A percentile compares a stretch with the other conserved stretches of the same genome.
These are phyloP conservation scores for Terfezia boudieri DNA, from an alignment of 495 filamentous ascomycete genomes.

Conservation along the genomic window DNA sequence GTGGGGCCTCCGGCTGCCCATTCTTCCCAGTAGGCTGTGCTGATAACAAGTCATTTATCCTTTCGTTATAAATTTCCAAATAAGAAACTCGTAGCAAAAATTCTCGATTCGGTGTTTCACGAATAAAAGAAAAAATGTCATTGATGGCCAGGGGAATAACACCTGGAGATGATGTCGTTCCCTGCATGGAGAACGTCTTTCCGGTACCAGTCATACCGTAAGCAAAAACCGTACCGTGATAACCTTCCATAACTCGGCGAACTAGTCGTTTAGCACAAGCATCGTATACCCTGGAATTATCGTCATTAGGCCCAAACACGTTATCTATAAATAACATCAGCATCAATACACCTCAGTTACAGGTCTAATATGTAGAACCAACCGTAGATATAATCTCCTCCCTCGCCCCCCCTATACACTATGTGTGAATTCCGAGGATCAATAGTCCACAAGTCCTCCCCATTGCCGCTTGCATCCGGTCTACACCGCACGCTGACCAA, in stretches of 20 bases:
- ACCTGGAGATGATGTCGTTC: conserved; percentile 85
- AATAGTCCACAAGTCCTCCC: conserved; percentile 74
- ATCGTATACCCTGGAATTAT: conserved; percentile 88
- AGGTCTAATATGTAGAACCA: conserved; percentile 15
- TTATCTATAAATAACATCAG: conserved; percentile 40
- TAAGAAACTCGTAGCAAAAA: conserved; percentile 95
- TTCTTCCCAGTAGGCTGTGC: conserved; percentile 31
- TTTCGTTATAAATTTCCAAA: conserved; percentile 96
- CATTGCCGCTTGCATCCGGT: conserved; percentile 45
- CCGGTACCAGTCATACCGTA: conserved; percentile 99
- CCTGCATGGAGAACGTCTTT: conserved; percentile 98
- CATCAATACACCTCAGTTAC: neutral
- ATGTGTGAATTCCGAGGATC: conserved; percentile 67
- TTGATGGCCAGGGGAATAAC: conserved; percentile 95
- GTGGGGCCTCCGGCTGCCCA: conserved; percentile 21
- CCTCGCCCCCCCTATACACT: conserved; percentile 66
- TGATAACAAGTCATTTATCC: conserved; percentile 79
- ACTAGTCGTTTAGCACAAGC: conserved; percentile 81
- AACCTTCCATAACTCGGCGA: conserved; percentile 93
- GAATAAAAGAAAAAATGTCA: conserved; percentile 96
- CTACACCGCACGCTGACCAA: conserved; percentile 86
- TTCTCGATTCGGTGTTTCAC: conserved; percentile 84
- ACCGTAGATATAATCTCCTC: conserved; percentile 87
- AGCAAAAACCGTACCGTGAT: conserved; percentile 93
- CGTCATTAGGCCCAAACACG: conserved; percentile 76